These are phyloP conservation scores for Arthrobotrys entomopaga DNA, from an alignment of 2,329 filamentous ascomycete species.

Conservation along the genomic window DNA sequence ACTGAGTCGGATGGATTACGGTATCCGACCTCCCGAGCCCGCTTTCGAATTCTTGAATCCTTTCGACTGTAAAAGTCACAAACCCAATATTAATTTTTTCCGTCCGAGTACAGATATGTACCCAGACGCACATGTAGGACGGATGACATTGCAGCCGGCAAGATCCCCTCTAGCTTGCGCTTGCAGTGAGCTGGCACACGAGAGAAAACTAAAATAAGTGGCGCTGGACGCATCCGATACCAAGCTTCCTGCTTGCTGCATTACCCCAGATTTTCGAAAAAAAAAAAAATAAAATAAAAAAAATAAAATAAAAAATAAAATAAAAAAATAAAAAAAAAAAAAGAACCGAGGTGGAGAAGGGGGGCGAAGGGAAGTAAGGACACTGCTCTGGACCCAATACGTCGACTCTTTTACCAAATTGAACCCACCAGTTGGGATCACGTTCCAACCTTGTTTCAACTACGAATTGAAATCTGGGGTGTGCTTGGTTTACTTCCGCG, in stretches of 20 bases:
- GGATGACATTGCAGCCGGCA: slow-evolving; percentile 43
- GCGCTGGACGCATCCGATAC: slow-evolving; percentile 53
- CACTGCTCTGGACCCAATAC: slow-evolving; percentile 9
- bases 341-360: slow-evolving; percentile 21
- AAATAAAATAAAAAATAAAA: no score
- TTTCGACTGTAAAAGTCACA: slow-evolving; percentile 8
- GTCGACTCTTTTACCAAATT: slow-evolving; percentile 15
- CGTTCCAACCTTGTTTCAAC: slow-evolving; percentile 48
- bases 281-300: slow-evolving; percentile 33
- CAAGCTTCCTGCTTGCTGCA: slow-evolving; percentile 53
- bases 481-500: slow-evolving; percentile 25
- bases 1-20: slow-evolving; percentile 9
- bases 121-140: slow-evolving; percentile 14
- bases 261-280: slow-evolving; percentile 55
- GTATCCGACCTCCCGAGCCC: slow-evolving; percentile 28
- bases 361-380: neutral
- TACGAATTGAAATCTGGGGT: slow-evolving; percentile 4
- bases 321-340: slow-evolving; percentile 2
- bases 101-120: slow-evolving; percentile 10
- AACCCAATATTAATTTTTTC: slow-evolving; percentile 12
- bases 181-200: slow-evolving; percentile 29
- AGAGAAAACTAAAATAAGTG: slow-evolving; percentile 41
- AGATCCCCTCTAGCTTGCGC: slow-evolving; percentile 27
- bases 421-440: slow-evolving; percentile 15
- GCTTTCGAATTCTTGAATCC: slow-evolving; percentile 37